Conservation (phyloP, 768 basidiomycete genomes). For the Tephrocybe sp. region DNA sequence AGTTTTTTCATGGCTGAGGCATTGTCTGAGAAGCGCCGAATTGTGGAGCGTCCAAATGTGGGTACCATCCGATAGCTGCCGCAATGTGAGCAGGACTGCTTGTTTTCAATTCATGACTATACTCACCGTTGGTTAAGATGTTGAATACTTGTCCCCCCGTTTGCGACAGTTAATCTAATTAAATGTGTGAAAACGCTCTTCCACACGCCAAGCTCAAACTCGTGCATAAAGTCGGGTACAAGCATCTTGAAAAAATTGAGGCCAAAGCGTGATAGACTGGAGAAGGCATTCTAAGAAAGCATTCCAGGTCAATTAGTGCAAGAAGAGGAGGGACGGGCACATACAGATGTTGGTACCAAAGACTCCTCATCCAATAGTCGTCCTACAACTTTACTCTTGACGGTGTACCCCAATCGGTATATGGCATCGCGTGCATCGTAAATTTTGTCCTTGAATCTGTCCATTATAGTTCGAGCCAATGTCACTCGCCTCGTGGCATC, state of each 20-base stretch:
- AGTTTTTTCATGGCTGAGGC: constrained; percentile 22
- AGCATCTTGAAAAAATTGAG: constrained; percentile 26
- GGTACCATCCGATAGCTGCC: constrained; percentile 2
- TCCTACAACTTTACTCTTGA: not conserved
- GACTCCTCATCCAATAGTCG: constrained; percentile 14
- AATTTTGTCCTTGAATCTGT: not conserved
- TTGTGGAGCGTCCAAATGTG: constrained; percentile 17
- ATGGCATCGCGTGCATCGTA: not conserved
- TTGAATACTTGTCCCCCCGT: constrained; percentile 2
- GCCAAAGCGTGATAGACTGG: constrained; percentile 12
- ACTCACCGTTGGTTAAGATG: constrained; percentile 4
- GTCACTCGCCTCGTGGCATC: constrained; percentile 11
- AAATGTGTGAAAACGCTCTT: constrained; percentile 33
- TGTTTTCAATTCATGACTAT: not conserved
- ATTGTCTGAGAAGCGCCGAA: constrained; percentile 24
- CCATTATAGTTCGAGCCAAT: not conserved
- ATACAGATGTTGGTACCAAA: constrained; percentile 18
- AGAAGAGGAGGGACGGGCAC: not conserved
- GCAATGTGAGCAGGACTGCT: not conserved
- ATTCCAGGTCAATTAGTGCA: too few relatives aligned
- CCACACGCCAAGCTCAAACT: constrained; percentile 37
- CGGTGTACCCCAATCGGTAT: not conserved
- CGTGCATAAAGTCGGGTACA: constrained; percentile 32
- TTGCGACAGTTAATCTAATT: constrained; percentile 25
- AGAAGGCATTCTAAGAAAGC: constrained; percentile 37